phyloP scores from a whole-genome alignment of 345 rosid genomes.

The Eucalyptus grandis region DNA sequence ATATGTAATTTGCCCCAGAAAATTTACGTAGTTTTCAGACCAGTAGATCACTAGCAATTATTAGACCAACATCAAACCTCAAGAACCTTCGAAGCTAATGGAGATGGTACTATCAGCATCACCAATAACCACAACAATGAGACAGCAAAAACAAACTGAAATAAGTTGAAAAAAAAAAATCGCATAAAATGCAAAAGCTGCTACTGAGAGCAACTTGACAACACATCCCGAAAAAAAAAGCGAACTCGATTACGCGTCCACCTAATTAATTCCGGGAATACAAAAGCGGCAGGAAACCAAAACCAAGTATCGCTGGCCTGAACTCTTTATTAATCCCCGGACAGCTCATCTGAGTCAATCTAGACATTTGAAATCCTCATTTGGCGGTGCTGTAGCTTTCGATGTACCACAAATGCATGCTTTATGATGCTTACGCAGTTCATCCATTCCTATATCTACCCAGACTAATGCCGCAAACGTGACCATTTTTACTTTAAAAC shows the following conservation, averaged over 20 bases:
- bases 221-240: neutral
- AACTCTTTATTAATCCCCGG: neutral
- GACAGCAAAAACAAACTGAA: neutral
- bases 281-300: neutral
- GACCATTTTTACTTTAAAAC: neutral
- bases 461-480: neutral
- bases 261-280: no score
- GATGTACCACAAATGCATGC: neutral
- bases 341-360: neutral
- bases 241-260: neutral
- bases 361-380: neutral
- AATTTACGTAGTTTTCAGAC: neutral
- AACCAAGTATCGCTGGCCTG: neutral
- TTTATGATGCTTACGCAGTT: neutral
- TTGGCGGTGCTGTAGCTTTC: neutral
- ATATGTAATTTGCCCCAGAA: neutral
- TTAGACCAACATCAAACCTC: neutral
- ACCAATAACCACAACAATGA: neutral
- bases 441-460: neutral
- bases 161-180: neutral
- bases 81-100: neutral
- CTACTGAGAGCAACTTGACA: neutral
- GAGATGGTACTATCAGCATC: neutral
- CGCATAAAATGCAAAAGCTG: neutral
- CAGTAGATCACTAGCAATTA: neutral